Evolutionary conservation across 805 yeast genomes (phyloP).

Genomic region (Metschnikowia gelsemii): DNA sequence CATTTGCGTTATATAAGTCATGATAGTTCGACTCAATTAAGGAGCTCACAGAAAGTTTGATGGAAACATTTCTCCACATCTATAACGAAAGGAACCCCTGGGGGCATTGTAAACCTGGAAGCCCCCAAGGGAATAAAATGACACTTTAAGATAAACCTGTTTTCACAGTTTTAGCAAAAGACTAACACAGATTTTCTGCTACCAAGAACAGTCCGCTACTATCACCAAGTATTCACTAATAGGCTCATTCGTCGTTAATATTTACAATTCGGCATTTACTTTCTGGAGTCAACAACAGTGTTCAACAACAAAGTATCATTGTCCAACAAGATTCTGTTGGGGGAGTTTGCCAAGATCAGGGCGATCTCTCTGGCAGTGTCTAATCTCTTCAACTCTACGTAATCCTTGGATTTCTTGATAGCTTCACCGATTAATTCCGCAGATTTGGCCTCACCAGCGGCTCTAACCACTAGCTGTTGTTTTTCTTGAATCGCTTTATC

Average conservation of each 20-base stretch:
- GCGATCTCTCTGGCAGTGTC: constrained; percentile 98
- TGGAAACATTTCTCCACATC: not conserved
- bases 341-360: constrained; percentile 74
- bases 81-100: too few species aligned
- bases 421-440: constrained; percentile 99
- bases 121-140: too few species aligned
- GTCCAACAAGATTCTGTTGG: constrained; percentile 88
- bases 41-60: too few species aligned
- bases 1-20: too few species aligned
- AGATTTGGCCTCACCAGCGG: constrained; percentile 97
- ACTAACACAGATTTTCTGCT: too few species aligned
- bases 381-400: constrained; percentile 93
- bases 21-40: too few species aligned
- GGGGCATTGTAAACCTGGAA: too few species aligned
- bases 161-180: too few species aligned
- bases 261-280: constrained; percentile 23
- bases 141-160: too few species aligned
- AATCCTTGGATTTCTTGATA: constrained; percentile 91
- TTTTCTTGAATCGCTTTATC: constrained; percentile 98
- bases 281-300: constrained; percentile 78
- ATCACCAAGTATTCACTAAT: not conserved
- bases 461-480: constrained; percentile 94
- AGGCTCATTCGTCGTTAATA: constrained; percentile 17
- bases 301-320: constrained; percentile 89
- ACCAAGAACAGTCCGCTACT: too few species aligned